Conservation (phyloP, 306 rosid species). For the Boehmeria nivea region DNA sequence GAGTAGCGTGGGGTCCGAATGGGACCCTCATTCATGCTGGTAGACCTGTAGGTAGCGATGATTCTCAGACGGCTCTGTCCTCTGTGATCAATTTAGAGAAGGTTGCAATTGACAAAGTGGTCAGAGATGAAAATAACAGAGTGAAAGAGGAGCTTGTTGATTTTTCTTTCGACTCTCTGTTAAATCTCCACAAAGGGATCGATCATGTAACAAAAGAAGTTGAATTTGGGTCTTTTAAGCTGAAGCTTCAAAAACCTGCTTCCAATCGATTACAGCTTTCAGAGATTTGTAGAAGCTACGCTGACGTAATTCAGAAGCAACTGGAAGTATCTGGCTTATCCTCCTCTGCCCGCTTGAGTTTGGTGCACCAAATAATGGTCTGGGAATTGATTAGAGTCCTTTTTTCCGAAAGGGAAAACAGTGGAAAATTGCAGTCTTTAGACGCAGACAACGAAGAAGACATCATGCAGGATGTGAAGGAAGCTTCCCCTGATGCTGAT, state of each 20-base stretch:
- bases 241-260: constrained; percentile 71
- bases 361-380: constrained; percentile 86
- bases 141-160: constrained; percentile 64
- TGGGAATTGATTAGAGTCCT: constrained; percentile 96
- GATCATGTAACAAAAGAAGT: constrained; percentile 50
- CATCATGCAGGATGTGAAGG: constrained; percentile 81
- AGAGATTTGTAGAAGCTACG: constrained; percentile 69
- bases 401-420: constrained; percentile 63
- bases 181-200: constrained; percentile 66
- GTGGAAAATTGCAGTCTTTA: constrained; percentile 41
- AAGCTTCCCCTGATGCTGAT: constrained; percentile 57
- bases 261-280: constrained; percentile 54
- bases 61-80: constrained; percentile 47
- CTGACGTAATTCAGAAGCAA: constrained; percentile 72
- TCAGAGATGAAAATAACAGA: constrained; percentile 78
- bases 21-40: constrained; percentile 89
- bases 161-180: constrained; percentile 58
- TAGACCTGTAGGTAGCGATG: constrained; percentile 48
- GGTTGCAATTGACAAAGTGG: constrained; percentile 80
- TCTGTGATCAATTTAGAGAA: constrained; percentile 78
- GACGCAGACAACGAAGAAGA: constrained; percentile 81
- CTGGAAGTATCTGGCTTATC: constrained; percentile 68
- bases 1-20: constrained; percentile 98
- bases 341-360: constrained; percentile 44
- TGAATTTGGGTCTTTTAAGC: constrained; percentile 58